Evolutionary conservation across 441 rosid genomes (phyloP), one percentile per base, ranked within the genome.

Genomic region (Populus tomentosa): DNA sequence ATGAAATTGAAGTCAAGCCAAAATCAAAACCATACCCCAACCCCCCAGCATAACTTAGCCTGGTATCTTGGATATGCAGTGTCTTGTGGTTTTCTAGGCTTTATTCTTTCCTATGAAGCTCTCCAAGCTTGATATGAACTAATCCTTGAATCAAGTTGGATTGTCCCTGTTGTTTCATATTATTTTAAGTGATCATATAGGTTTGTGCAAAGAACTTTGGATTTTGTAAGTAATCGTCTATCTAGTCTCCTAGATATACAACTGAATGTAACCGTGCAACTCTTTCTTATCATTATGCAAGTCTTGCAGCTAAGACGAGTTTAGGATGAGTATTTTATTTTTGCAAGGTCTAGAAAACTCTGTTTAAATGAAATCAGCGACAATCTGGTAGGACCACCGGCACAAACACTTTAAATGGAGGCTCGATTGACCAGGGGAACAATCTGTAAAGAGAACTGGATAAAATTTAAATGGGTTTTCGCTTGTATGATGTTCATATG

Each of bases 1-100:
- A 94, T 59, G 97, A 94, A 83, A 87, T 91, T 10, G 98, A 94
- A 89, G 97, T 92, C 21, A 91, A 92, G 87, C 97, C 97, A 5
- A 91, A 94, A 72, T 97, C 98, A 13, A 93, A 92, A 80, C 92
- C 86, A 61, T 87, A 88, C 33, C 94, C 97, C 3, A 95, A 87
- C 74, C 90, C 94, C 46, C 93, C 91, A 0, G 91, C 92, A 30
- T 94, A 85, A 75, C 11, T 10, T 42, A 62, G 20, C 42, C 18
- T 18, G 36, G 18, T 59, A 69, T 79, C 53, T 24, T 56, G 59
- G 61, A 36, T n/a, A 35, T 79, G 56, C 59, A 21, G 40, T 71
- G 24, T 71, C 33, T 69, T n/a, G 16, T 23, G 64, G 13, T 66
- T 23, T 46, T 75, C 35, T 36, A 62, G 35, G 67, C 16, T 10